Evolutionary conservation across 805 yeast species (phyloP).

Genomic region (Wickerhamomyces hampshirensis): DNA sequence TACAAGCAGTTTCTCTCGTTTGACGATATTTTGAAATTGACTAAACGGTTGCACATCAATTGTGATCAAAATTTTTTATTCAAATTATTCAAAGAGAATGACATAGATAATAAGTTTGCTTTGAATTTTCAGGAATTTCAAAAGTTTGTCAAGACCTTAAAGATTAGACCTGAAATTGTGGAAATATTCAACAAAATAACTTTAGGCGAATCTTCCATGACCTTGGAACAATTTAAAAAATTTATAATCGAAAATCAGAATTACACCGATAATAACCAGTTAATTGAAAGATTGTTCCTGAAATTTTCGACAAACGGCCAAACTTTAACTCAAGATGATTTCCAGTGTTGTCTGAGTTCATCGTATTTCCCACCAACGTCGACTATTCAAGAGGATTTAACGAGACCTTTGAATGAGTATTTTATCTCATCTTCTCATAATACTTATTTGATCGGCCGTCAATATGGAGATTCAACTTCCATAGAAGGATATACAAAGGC

Average conservation of each 20-base stretch:
- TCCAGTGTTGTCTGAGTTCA: slow-evolving; percentile 27
- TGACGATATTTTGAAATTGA: slow-evolving; percentile 61
- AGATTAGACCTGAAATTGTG: slow-evolving; percentile 58
- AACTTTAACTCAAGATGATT: slow-evolving; percentile 14
- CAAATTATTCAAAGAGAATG: slow-evolving; percentile 50
- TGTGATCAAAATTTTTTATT: slow-evolving; percentile 50
- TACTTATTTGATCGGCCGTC: slow-evolving; percentile 85
- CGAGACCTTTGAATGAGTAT: slow-evolving; percentile 77
- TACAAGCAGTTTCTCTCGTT: slow-evolving; percentile 43
- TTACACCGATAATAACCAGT: slow-evolving; percentile 32
- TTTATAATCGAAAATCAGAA: slow-evolving; percentile 48
- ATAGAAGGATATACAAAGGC: slow-evolving; percentile 86
- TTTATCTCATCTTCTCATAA: slow-evolving; percentile 92
- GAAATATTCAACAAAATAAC: slow-evolving; percentile 41
- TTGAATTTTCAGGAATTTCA: slow-evolving; percentile 73
- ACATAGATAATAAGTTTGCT: slow-evolving; percentile 41
- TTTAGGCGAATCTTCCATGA: slow-evolving; percentile 20
- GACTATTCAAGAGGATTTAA: slow-evolving; percentile 31
- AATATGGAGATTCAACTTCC: slow-evolving; percentile 81
- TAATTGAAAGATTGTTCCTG: slow-evolving; percentile 31
- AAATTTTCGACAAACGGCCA: slow-evolving; percentile 25
- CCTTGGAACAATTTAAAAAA: slow-evolving; percentile 27
- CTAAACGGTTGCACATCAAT: slow-evolving; percentile 67
- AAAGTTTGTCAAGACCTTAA: slow-evolving; percentile 61
- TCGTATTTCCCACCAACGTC: slow-evolving; percentile 23